Base-by-base conservation (phyloP, 306 rosid species). In the Mimosa pudica region DNA sequence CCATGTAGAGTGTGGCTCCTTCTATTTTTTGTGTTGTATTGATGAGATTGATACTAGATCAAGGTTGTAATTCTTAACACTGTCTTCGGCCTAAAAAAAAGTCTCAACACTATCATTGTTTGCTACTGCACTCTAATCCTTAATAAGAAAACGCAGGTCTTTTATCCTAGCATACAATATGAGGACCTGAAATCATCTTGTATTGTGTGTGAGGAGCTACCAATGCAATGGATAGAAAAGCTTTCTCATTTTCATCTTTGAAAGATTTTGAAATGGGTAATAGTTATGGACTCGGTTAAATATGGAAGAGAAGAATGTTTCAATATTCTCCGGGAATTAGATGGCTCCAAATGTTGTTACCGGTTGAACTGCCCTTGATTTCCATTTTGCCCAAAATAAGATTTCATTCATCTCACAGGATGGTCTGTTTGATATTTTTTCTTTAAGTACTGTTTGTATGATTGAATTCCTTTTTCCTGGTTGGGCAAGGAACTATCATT, bases 401-500 rank as follows among this genome's bases (percentile, higher is more conserved):
- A 51, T 71, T 71, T 82, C 61, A 76, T 71, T 70, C 48, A 48
- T 18, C 44, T 47, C 6, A 44, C n/a, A 73, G 63, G 64, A 72
- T 32, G 61, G 57, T 38, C 57, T 58, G 63, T 80, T 48, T 41
- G 57, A 18, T 71, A 2, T 52, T 63, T 46, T 45, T 33, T 16
- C 3, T 8, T 32, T 8, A 45, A 16, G 73, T 76, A 24, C 17
- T 68, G 70, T 60, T 62, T 61, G 16, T 49, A 17, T 77, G 4
- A 55, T 69, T 51, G 47, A 41, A 5, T 66, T 80, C 49, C 58
- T 75, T 6, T 72, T 74, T 64, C 30, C 73, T 71, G 35, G 57
- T 79, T 52, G 76, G 35, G 63, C 81, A 57, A 84, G 73, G 65
- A 78, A 78, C 62, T 80, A 71, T 60, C 77, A 42, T 84, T 61